Conservation (phyloP, 208 protist species). For the Trypanosoma congolense region DNA sequence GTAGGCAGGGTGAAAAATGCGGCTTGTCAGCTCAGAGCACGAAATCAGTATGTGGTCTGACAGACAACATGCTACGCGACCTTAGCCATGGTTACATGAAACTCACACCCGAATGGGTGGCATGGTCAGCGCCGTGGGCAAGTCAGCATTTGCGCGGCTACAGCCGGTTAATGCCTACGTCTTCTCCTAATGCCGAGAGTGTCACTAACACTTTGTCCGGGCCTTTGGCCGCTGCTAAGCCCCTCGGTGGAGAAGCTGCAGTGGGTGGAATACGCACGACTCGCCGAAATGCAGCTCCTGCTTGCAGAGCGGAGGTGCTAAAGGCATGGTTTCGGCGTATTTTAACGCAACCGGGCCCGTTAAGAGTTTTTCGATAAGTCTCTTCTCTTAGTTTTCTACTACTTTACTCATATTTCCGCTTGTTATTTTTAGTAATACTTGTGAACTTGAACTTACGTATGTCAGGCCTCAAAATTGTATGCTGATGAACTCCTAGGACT, state of each 20-base stretch:
- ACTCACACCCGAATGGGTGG: slow-evolving; percentile 69
- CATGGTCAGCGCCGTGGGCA: slow-evolving; percentile 77
- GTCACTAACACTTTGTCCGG: background rate
- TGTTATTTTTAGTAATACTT: too few species aligned
- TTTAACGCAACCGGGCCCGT: background rate
- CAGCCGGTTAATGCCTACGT: slow-evolving; percentile 15
- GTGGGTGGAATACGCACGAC: slow-evolving; percentile 14
- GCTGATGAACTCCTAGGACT: too few species aligned
- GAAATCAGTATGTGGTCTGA: slow-evolving; percentile 16
- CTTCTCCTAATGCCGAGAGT: background rate
- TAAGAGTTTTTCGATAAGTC: background rate
- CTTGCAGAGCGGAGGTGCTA: slow-evolving; percentile 16
- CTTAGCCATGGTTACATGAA: slow-evolving; percentile 48
- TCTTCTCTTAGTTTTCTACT: too few species aligned
- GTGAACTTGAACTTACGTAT: too few species aligned
- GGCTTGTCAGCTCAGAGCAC: background rate
- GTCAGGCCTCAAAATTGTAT: too few species aligned
- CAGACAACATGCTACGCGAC: slow-evolving; percentile 34
- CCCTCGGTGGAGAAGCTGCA: slow-evolving; percentile 5
- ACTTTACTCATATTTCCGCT: too few species aligned
- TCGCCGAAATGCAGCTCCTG: slow-evolving; percentile 20
- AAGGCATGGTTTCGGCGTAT: background rate
- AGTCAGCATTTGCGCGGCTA: slow-evolving; percentile 36
- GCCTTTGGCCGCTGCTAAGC: background rate
- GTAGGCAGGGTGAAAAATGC: slow-evolving; percentile 9